Evolutionary conservation across 2,329 filamentous ascomycete genomes (phyloP).

Genomic region (Fusarium albidum): DNA sequence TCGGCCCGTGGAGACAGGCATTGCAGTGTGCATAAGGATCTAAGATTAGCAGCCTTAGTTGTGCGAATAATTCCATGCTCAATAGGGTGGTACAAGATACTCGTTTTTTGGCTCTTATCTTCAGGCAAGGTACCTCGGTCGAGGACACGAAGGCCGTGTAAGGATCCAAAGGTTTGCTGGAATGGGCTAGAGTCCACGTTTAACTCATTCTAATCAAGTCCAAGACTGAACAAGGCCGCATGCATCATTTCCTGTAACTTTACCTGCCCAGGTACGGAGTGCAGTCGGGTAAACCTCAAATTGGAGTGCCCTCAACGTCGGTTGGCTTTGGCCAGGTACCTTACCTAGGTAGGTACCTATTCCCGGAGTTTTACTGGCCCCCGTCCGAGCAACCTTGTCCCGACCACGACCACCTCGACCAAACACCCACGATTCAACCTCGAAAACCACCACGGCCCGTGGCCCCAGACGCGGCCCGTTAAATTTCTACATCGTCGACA

Average conservation of each 20-base stretch:
- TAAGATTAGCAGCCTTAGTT: no score
- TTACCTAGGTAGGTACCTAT: no score
- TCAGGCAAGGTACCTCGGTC: no score
- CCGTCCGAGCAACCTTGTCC: constrained; percentile 28
- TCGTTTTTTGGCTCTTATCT: no score
- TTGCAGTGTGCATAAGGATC: no score
- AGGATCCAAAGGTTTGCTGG: constrained; percentile 2
- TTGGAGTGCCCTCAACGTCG: not conserved
- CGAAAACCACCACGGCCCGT: constrained; percentile 6
- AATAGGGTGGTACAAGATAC: not conserved
- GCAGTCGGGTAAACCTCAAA: no score
- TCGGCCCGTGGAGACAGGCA: not conserved
- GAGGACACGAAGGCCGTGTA: no score
- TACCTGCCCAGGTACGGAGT: not conserved
- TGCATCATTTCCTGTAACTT: constrained; percentile 26
- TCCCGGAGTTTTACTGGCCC: constrained; percentile 18
- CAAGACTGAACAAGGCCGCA: constrained; percentile 14
- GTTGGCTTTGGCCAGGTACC: constrained; percentile 17
- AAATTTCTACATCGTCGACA: not conserved
- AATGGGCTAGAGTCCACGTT: constrained; percentile 20
- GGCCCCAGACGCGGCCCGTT: constrained; percentile 14
- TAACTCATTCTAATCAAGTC: constrained; percentile 19
- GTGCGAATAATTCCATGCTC: constrained; percentile 1
- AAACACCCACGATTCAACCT: constrained; percentile 14
- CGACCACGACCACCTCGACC: constrained; percentile 28